Evolutionary conservation across 148 eudicot species (phyloP).

Genomic region (Polygonum aviculare): DNA sequence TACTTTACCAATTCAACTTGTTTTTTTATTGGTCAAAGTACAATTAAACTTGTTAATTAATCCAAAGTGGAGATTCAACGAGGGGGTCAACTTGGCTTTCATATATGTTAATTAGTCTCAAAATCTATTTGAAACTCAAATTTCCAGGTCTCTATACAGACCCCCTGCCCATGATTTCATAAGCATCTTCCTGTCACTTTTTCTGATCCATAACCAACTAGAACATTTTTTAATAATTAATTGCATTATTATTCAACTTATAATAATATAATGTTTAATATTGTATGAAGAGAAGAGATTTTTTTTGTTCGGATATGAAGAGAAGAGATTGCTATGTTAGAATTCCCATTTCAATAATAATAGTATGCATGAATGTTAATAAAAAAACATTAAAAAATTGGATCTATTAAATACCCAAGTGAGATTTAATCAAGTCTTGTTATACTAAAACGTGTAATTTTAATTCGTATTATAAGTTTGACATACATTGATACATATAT

Average conservation of each 20-base stretch:
- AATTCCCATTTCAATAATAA: no score
- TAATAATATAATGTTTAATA: no score
- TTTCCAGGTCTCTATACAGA: conserved; percentile 1
- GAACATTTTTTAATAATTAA: background rate
- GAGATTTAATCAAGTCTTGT: background rate
- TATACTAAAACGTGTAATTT: background rate
- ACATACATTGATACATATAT: background rate
- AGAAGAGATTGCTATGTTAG: no score
- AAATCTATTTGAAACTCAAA: background rate
- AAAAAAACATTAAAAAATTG: no score
- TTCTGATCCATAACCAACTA: background rate
- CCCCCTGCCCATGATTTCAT: background rate
- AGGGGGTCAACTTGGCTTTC: background rate
- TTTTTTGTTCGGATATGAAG: no score
- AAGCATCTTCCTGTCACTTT: background rate
- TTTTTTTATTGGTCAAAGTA: no score
- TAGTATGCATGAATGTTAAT: no score
- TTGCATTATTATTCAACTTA: background rate
- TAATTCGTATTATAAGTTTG: background rate
- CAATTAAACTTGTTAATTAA: no score
- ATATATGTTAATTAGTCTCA: background rate
- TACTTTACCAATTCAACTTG: no score
- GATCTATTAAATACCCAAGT: no score
- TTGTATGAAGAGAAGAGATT: no score
- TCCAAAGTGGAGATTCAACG: background rate